phyloP scores from a whole-genome alignment of 768 basidiomycete species.

The Leccinum aurantiacum region DNA sequence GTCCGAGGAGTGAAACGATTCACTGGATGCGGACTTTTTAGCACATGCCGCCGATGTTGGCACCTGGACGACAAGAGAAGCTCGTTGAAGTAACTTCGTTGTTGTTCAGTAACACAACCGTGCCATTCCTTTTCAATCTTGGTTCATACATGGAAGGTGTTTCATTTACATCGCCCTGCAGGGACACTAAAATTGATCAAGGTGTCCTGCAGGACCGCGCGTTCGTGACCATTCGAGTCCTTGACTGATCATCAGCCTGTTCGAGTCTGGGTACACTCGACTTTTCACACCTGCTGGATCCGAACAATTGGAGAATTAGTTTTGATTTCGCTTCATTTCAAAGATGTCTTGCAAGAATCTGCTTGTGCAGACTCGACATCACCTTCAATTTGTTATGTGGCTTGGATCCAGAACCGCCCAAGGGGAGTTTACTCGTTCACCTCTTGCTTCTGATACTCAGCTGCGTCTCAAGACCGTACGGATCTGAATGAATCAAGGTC shows the following conservation, averaged over 20 bases:
- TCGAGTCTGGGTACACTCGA: no score
- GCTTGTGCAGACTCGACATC: neutral
- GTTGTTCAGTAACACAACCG: no score
- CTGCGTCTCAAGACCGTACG: neutral
- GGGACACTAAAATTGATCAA: neutral
- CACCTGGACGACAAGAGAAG: neutral
- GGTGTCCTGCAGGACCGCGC: neutral
- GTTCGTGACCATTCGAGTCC: neutral
- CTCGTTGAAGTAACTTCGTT: neutral
- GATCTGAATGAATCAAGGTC: neutral
- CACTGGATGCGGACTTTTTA: neutral
- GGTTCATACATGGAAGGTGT: neutral
- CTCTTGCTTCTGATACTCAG: neutral
- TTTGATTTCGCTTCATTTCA: neutral
- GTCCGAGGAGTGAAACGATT: neutral
- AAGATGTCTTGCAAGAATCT: neutral
- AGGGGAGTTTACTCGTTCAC: neutral
- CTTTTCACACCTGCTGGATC: no score
- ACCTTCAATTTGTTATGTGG: neutral
- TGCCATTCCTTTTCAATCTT: no score
- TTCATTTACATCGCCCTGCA: neutral
- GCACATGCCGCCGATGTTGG: neutral
- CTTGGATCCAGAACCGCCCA: neutral
- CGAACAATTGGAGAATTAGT: neutral
- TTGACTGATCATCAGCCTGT: no score